Base-by-base conservation (phyloP, 768 basidiomycete species). In the Zangia roseola region DNA sequence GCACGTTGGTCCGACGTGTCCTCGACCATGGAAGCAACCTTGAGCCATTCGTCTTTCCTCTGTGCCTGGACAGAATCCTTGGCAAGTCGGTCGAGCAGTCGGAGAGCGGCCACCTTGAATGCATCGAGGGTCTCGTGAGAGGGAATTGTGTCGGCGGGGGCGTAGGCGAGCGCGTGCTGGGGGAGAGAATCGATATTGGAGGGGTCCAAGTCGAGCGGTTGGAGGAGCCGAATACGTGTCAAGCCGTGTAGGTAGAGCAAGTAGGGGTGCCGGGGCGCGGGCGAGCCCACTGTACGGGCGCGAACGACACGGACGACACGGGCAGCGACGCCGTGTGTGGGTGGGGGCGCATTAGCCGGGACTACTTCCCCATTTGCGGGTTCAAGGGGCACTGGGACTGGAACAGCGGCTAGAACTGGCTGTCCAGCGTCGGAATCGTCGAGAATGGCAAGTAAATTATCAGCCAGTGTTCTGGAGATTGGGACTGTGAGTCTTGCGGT, bases 161-260 rank as follows among this genome's bases (percentile, higher is more conserved):
- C 75, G 47, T 83, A 80, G 31, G 76, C 69, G 36, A 84, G 74
- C 13, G 74, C 69, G 47, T 74, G 73, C 6, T 68, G 57, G 1
- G 73, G 60, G 23, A 81, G 59, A 49, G 56, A 66, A 36, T 56
- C 57, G 60, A 56, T 64, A 13, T 53, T 56, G 40, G 58, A 57
- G 37, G 64, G 56, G 59, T 65, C 56, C 20, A 61, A 12, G 31
- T 63, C 60, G 30, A 70, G 62, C 4, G 79, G 70, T 6, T 67
- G 55, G 36, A 77, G 67, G 30, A 90, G 72, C 47, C 78, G 78
- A 19, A 91, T 69, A 40, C 90, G 79, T 6, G 82, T 75, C 39
- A 89, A 70, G 36, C 90, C 90, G 37, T 86, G 85, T 10, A 92
- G 74, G 10, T 83, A 83, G 45, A 91, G 75, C 16, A 86, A 68